Base-by-base conservation (phyloP, 1,139 yeast genomes). In the Kluyveromyces sp. region DNA sequence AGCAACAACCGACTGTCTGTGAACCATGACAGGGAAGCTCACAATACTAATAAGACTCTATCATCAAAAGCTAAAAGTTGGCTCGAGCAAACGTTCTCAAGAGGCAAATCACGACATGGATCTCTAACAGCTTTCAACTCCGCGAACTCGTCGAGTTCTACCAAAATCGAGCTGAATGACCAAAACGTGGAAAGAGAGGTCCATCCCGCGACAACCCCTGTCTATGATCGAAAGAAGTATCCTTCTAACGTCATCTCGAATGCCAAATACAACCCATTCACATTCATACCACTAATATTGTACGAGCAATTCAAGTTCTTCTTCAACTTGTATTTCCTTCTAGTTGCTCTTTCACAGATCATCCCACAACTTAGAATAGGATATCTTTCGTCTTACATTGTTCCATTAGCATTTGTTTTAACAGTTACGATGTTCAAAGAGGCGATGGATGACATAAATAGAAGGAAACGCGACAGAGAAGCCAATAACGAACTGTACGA, bases 301-400 rank as follows among this genome's bases (percentile, higher is more conserved):
- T 94, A 84, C 63, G 96, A 92, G 62, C 99, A 94, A 68, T 94
- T 94, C 77, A 88, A 88, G 66, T 92, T 92, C 64, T 94, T 94
- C 65, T 94, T 88, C 73, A 94, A 94, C 64, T 69, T 94, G 43
- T 94, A 94, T 65, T 94, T 94, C 60, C 68, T 94, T 44, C 61
- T 94, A 33, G 98, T 94, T 50, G 98, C 98, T 17, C 72, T 94
- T 46, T 88, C 97, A 2, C 98, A 94, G 65, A 81, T 83, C 3
- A 73, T 94, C n/a, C 96, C 97, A 0, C 87, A 81, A 12, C 71
- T 94, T 46, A 72, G 97, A 52, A 92, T 94, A 32, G 99, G 99
- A 8, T 94, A 89, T 60, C 70, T 94, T 36, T 84, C 95, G 1
- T 85, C 96, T 2, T 94, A 94, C 61, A 74, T 94, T 32, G 96